Evolutionary conservation across 148 eudicot species (phyloP), one percentile per base, ranked within the genome.

Genomic region (Persicaria tinctoria): DNA sequence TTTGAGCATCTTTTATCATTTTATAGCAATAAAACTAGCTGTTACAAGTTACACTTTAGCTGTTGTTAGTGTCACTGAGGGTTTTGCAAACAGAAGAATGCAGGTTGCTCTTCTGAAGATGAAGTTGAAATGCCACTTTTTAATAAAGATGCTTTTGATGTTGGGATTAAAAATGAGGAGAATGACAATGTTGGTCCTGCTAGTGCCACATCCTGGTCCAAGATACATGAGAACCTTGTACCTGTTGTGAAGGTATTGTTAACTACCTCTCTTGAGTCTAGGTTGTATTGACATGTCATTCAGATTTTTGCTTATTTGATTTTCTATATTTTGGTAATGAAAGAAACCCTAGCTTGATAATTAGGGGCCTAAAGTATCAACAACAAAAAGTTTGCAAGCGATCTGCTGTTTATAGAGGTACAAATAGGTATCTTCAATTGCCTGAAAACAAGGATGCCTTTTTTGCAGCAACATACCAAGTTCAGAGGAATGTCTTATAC

Each of bases 121-220:
- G 98, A 90, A 53, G 91, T 93, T 77, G 96, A 90, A 79, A 46
- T 76, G 74, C 93, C 96, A 55, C 79, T 78, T 68, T 90, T 90
- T 75, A 68, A 78, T 27, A 75, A 83, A 20, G 72, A 5, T 63
- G 45, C 9, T 8, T 3, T 63, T 63, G 46, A 63, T 63, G 46
- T 44, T 11, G 68, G 32, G 46, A 63, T 8, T 27, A 63, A 32
- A 9, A 32, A 63, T 27, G 46, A 63, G 13, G 70, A 66, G 46
- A 66, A 66, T 38, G 70, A 66, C 18, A 13, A 66, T 66, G 70
- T 66, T 38, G 47, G 3, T 66, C 44, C 70, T 66, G 48, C 48
- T 17, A 41, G 48, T 66, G 48, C 14, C 5, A 47, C 70, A 44
- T 41, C 46, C 18, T 66, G 70, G 70, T 44, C 70, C 70, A 13